Evolutionary conservation across 169 alveolate species (phyloP).

Genomic region (Perkinsus olseni): DNA sequence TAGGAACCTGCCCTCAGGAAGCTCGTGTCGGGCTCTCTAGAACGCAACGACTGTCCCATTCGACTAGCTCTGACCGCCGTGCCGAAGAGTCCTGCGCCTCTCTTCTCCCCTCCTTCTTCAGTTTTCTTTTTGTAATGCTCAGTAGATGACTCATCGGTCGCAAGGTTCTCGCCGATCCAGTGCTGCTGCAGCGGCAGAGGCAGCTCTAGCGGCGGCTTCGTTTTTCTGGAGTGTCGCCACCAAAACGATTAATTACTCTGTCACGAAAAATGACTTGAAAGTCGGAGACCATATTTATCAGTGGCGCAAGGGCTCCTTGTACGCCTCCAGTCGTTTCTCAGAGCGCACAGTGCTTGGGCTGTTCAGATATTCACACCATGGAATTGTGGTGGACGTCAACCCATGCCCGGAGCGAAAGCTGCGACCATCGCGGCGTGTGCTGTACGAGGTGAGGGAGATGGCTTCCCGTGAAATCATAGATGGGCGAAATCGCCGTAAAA

Average conservation of each 20-base stretch:
- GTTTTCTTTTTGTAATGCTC: too few species aligned
- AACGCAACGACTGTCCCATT: too few species aligned
- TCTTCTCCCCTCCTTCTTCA: too few species aligned
- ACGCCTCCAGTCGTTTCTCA: background rate
- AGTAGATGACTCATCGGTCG: too few species aligned
- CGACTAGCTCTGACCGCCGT: too few species aligned
- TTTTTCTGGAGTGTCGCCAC: background rate
- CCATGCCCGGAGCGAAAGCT: background rate
- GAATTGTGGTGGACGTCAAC: background rate
- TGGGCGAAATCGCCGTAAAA: too few species aligned
- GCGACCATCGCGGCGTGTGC: slow-evolving; percentile 2
- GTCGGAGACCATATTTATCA: background rate
- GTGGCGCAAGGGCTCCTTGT: background rate
- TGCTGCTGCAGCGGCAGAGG: background rate
- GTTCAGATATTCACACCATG: background rate
- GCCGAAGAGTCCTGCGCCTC: too few species aligned
- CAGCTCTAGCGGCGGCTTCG: background rate
- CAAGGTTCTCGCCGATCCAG: background rate
- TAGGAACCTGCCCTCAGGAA: too few species aligned
- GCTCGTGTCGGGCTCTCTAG: too few species aligned
- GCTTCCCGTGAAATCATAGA: background rate
- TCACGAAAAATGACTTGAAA: background rate
- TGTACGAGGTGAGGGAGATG: background rate
- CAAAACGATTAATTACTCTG: background rate
- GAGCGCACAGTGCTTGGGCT: background rate